Conservation (phyloP, 2,329 filamentous ascomycete species). For the Xylariaceae sp. region DNA sequence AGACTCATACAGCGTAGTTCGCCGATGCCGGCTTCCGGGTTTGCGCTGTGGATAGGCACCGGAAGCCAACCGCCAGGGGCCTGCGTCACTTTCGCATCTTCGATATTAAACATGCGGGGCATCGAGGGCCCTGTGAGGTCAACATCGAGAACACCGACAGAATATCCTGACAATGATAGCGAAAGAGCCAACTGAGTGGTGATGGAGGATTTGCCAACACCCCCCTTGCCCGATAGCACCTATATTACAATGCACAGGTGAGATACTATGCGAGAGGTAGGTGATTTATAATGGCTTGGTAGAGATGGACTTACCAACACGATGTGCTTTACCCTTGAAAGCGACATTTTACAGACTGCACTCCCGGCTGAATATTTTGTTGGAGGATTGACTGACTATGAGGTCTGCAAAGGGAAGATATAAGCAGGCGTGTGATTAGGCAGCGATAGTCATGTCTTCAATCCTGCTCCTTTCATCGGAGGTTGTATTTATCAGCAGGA, state of each 20-base stretch:
- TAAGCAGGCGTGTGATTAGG: background rate
- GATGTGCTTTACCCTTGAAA: slow-evolving; percentile 68
- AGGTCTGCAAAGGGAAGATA: background rate
- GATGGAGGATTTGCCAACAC: slow-evolving; percentile 96
- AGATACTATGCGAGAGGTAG: slow-evolving; percentile 1
- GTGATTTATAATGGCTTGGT: background rate
- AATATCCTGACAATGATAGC: slow-evolving; percentile 75
- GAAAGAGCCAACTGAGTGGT: slow-evolving; percentile 93
- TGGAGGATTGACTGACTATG: background rate
- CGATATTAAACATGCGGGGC: slow-evolving; percentile 86
- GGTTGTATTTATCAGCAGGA: slow-evolving; percentile 21
- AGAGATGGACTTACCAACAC: slow-evolving; percentile 53
- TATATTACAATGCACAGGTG: slow-evolving; percentile 31
- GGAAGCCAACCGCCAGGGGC: slow-evolving; percentile 89
- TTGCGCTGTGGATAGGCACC: slow-evolving; percentile 68
- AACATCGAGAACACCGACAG: slow-evolving; percentile 91
- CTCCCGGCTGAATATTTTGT: background rate
- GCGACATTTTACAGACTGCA: slow-evolving; percentile 47
- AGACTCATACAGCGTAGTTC: slow-evolving; percentile 82
- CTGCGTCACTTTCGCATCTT: slow-evolving; percentile 83
- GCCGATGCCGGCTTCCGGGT: slow-evolving; percentile 48
- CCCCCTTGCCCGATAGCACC: slow-evolving; percentile 93
- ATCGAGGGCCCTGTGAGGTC: slow-evolving; percentile 96
- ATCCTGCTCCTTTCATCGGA: slow-evolving; percentile 7
- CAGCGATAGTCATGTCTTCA: too few species aligned